Base-by-base conservation (phyloP, 805 yeast genomes). In the Cyberlindnera maritima region DNA sequence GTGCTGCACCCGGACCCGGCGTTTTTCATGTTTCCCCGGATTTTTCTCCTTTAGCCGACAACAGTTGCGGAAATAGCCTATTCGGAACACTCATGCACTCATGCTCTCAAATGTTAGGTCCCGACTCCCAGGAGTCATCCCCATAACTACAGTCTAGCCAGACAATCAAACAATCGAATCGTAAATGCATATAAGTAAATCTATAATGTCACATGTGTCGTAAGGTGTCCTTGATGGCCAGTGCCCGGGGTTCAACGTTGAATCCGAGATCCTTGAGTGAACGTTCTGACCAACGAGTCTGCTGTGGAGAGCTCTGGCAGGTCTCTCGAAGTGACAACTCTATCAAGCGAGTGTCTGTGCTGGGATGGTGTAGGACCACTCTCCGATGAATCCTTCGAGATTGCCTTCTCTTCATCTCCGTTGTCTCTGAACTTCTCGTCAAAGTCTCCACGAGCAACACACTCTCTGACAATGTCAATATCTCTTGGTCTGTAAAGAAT, bases 401-500 rank as follows among this genome's bases (percentile, higher is more conserved):
- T 26, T 17, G 37, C 46, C 40, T 47, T 47, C 41, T 53, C 52
- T 20, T 53, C 56, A 36, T 45, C 50, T 8, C 3, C 15, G 7
- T 11, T 8, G 3, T 32, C 41, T 8, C 11, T 25, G 39, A 35
- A 32, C 1, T n/a, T 17, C 23, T 47, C 47, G 65, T n/a, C 85
- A 84, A 63, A 81, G 81, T 35, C 74, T 74, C 56, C 74, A 78
- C 59, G 75, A 78, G 58, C 81, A 83, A 45, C 92, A 90, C 52
- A 74, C 69, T 43, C 94, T 56, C 94, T 67, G 44, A 86, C 74
- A 50, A 86, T 81, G 56, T 86, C 92, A 52, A 82, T 67, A 64
- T 86, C 92, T 40, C 69, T 71, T 28, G 94, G 95, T 54, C 63
- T 68, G 57, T 71, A 77, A 23, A 81, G 61, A 41, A 76, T 77